Conservation (phyloP, 2,329 filamentous ascomycete species). For the Phaeosphaeriaceae sp. region DNA sequence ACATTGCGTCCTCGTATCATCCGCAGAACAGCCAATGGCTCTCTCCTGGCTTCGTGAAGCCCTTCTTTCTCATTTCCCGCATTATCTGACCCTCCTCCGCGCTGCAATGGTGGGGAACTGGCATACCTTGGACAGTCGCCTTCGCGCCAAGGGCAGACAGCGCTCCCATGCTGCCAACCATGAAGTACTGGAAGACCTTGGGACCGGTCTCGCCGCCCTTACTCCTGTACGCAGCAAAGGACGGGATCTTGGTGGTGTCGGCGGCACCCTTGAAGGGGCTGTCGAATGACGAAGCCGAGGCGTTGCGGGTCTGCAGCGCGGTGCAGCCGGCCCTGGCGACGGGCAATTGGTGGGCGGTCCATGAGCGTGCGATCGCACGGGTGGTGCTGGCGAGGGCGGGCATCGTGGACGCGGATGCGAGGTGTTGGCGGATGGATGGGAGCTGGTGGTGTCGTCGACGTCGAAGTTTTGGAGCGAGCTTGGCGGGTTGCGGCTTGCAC, state of each 20-base stretch:
- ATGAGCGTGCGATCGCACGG: slow-evolving; percentile 56
- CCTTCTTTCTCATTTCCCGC: slow-evolving; percentile 4
- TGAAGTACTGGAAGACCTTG: slow-evolving; percentile 95
- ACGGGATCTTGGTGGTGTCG: slow-evolving; percentile 74
- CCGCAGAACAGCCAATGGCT: slow-evolving; percentile 42
- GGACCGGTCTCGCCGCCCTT: slow-evolving; percentile 72
- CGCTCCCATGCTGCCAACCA: slow-evolving; percentile 95
- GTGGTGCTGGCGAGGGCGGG: slow-evolving; percentile 57
- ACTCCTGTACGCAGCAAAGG: slow-evolving; percentile 87
- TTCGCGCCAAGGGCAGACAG: slow-evolving; percentile 93
- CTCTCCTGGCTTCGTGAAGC: slow-evolving; percentile 7
- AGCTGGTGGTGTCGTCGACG: slow-evolving; percentile 23
- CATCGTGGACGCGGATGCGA: slow-evolving; percentile 51
- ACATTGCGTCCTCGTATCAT: slow-evolving; percentile 29
- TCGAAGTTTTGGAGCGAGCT: slow-evolving; percentile 31
- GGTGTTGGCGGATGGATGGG: slow-evolving; percentile 28
- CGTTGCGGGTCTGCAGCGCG: slow-evolving; percentile 53
- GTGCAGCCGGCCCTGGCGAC: slow-evolving; percentile 54
- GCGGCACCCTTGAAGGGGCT: slow-evolving; percentile 63
- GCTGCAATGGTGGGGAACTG: slow-evolving; percentile 9
- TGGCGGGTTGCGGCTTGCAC: not conserved
- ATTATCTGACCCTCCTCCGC: slow-evolving; percentile 12
- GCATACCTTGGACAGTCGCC: slow-evolving; percentile 94
- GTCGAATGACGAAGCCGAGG: slow-evolving; percentile 55
- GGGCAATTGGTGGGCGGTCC: slow-evolving; percentile 55